phyloP scores from a whole-genome alignment of 164 flowering plant species.

The Magnolia officinalis region DNA sequence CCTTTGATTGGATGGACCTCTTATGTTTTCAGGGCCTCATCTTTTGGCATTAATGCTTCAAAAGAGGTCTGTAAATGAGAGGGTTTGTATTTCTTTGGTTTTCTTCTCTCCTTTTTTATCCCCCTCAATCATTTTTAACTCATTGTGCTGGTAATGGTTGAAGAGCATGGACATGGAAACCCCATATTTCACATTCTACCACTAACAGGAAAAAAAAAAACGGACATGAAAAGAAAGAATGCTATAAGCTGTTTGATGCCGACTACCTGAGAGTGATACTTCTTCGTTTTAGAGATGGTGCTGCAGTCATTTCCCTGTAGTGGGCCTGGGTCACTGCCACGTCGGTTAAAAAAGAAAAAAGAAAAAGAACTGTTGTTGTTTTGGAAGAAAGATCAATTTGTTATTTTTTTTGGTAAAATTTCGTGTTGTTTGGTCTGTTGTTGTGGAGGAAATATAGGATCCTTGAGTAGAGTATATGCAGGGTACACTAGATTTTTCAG shows the following conservation, averaged over 20 bases:
- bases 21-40: neutral
- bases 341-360: neutral
- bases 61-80: slow-evolving; percentile 6
- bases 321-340: neutral
- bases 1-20: slow-evolving; percentile 4
- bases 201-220: neutral
- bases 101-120: neutral
- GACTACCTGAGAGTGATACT: neutral
- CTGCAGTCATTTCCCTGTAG: neutral
- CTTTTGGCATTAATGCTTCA: slow-evolving; percentile 1
- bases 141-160: slow-evolving; percentile 1
- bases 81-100: neutral
- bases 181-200: neutral
- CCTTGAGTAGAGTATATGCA: no score
- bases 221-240: neutral
- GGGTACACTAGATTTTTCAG: no score
- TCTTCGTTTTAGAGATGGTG: neutral
- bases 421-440: no score
- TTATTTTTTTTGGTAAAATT: neutral
- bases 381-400: neutral
- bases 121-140: neutral
- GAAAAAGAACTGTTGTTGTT: neutral
- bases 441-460: no score
- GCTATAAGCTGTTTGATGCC: neutral
- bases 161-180: neutral